A percentile compares a stretch with the other conserved stretches of the same genome.
phyloP scores from a whole-genome alignment of 305 asterid species.

The Vinca major region DNA sequence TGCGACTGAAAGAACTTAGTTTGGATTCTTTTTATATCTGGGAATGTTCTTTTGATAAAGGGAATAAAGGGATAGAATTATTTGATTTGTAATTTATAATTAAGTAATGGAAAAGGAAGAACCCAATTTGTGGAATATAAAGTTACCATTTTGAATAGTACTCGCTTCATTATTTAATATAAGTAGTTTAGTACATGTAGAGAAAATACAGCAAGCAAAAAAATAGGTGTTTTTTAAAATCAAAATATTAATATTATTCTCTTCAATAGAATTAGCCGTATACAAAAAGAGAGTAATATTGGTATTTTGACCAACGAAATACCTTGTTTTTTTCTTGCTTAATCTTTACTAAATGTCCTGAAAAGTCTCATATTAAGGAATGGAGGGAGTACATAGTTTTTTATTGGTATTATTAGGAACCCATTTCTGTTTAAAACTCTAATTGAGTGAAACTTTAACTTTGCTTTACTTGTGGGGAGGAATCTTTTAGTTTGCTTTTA shows the following conservation, averaged over 20 bases:
- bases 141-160: conserved; percentile 11
- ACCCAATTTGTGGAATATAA: conserved; percentile 22
- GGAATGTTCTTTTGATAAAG: conserved; percentile 6
- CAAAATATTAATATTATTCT: too few species aligned
- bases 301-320: too few species aligned
- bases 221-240: too few species aligned
- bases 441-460: conserved; percentile 20
- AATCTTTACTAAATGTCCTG: too few species aligned
- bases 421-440: conserved; percentile 14
- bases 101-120: conserved; percentile 13
- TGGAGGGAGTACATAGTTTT: conserved; percentile 1
- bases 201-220: too few species aligned
- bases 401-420: conserved; percentile 18
- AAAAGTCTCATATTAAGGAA: too few species aligned
- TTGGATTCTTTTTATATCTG: not conserved
- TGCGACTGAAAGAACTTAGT: not conserved
- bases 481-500: conserved; percentile 50
- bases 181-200: too few species aligned
- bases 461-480: conserved; percentile 33
- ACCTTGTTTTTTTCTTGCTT: too few species aligned
- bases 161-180: too few species aligned
- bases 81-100: not conserved
- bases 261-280: too few species aligned
- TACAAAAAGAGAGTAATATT: too few species aligned
- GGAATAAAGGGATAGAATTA: not conserved